These are phyloP conservation scores for Fusarium nurragi DNA, from an alignment of 2,329 filamentous ascomycete genomes.

Conservation along the genomic window DNA sequence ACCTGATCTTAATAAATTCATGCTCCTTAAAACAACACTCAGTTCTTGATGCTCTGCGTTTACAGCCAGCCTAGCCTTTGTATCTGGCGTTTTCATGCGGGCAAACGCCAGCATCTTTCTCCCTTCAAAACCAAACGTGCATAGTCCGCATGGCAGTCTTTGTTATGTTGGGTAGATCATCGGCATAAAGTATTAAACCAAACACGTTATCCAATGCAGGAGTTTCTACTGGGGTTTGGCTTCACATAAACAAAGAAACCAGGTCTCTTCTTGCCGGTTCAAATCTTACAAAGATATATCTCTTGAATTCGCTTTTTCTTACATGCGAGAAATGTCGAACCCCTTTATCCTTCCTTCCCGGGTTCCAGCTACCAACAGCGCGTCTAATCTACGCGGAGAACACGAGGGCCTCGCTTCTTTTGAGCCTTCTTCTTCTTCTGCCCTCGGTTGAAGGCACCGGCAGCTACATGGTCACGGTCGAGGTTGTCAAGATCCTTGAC, in stretches of 20 bases:
- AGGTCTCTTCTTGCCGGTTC: slow-evolving; percentile 19
- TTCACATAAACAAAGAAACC: slow-evolving; percentile 13
- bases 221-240: background rate
- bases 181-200: background rate
- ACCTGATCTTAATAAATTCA: background rate
- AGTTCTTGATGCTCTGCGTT: background rate
- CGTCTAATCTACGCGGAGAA: slow-evolving; percentile 75
- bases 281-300: slow-evolving; percentile 54
- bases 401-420: slow-evolving; percentile 77
- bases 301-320: slow-evolving; percentile 50
- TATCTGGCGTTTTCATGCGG: background rate
- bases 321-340: slow-evolving; percentile 38
- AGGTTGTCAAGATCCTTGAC: slow-evolving; percentile 99
- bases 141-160: background rate
- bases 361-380: slow-evolving; percentile 12
- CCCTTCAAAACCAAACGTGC: slow-evolving; percentile 1
- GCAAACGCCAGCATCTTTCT: slow-evolving; percentile 9
- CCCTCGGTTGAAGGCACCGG: slow-evolving; percentile 76
- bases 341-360: slow-evolving; percentile 34
- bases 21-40: background rate
- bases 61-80: background rate
- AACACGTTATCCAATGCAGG: background rate
- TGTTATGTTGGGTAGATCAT: slow-evolving; percentile 8
- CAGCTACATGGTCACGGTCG: slow-evolving; percentile 82
- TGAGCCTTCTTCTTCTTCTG: slow-evolving; percentile 83